Evolutionary conservation across 2,329 filamentous ascomycete genomes (phyloP), one percentile per base, ranked within the genome.

Genomic region (Ceratocystis colombiana): DNA sequence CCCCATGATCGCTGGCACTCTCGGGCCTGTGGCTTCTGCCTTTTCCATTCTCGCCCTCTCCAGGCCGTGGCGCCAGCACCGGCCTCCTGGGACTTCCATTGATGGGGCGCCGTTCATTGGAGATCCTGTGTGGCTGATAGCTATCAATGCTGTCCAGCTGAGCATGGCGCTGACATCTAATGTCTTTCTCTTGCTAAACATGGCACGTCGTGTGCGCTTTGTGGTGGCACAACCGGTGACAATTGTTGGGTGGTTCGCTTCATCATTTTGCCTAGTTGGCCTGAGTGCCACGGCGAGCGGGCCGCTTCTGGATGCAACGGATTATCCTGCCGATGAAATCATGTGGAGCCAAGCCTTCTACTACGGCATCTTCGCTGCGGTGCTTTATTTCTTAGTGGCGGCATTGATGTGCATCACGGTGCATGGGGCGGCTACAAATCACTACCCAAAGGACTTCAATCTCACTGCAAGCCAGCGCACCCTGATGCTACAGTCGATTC

Each of bases 41-140:
- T 88, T 94, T 75, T 93, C 88, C 67, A 90, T 96, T 67, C 90
- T 88, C 68, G 89, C 91, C 6, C 79, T 96, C n/a, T 89, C 90
- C 1, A 86, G 85, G 33, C 84, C 84, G 25, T 96, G 91, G 92
- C 81, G 89, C 68, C 82, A 87, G 73, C 78, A 78, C 62, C 75
- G 82, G 4, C 73, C 75, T 0, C 78, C 80, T 0, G 77, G 78
- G 0, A 76, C 80, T 4, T 73, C 79, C 1, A 72, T 81, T 5
- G 76, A 80, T 8, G 72, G 77, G 1, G 85, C 83, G 3, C 17
- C 20, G 37, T 69, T 66, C 0, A 80, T 88, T 66, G 50, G 70
- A 0, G 90, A 96, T 73, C 90, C 91, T 0, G 70, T 74, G 69
- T 96, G 90, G 88, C 82, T 88, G 62, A 84, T 87, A 55, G 82